Base-by-base conservation (phyloP, 2,329 filamentous ascomycete species). In the Penicillium concentricum region DNA sequence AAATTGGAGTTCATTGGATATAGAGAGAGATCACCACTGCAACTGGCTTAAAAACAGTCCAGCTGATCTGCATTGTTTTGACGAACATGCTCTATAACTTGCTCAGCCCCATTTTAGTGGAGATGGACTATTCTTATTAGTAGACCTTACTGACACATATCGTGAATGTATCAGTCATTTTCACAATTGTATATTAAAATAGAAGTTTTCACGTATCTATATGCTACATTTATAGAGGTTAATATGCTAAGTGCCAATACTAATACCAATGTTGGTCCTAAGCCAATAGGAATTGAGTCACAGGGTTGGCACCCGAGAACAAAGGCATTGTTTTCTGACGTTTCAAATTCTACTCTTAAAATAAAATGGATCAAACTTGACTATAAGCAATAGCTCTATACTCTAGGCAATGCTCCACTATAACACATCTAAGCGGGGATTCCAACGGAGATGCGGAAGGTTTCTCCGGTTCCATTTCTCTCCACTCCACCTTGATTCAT, bases 381-480 rank as follows among this genome's bases (percentile, higher is more conserved):
- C 16, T 15, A 22, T 16, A 16, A 46, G 4, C n/a, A 32, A 30
- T 22, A 22, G 28, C 28, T 32, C 28, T 34, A 32, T 32, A 46
- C 12, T 16, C 16, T 12, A 20, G 8, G 22, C 37, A 32, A 43
- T 43, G 18, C 38, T 44, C 49, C 49, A 44, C 48, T 16, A 26
- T 46, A 38, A 13, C 26, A 13, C 2, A 15, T 28, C 35, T 48
- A 37, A 47, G 51, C 61, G 63, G 49, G 22, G 60, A 62, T 42
- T 43, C 52, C 46, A 49, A 52, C 60, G 61, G 60, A 60, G 60
- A 56, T 49, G 32, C 58, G 61, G 60, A 62, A 60, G 51, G 63
- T 65, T 64, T 65, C 63, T 65, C 63, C 62, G 37, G 28, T 51
- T 50, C 58, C 47, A 26, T 35, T 22, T 34, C 50, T 48, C 47